Base-by-base conservation (phyloP, 1,139 yeast genomes). In the Yamadazyma atmosphaerica region DNA sequence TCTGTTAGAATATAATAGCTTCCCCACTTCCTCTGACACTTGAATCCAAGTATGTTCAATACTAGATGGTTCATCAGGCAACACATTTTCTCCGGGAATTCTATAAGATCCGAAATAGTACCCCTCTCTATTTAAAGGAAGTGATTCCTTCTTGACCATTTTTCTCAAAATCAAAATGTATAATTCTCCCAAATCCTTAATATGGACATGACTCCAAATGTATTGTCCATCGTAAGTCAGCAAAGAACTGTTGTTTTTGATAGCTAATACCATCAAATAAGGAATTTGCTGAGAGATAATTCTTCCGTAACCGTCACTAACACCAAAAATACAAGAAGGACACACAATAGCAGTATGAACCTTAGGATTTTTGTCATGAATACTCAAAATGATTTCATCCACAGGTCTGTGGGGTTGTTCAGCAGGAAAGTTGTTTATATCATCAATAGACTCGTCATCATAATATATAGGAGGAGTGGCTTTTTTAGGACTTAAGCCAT, bases 151-250 rank as follows among this genome's bases (percentile, higher is more conserved):
- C 7, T 19, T 21, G n/a, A 31, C 24, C 14, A 27, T 28, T 45
- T 35, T 37, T 12, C 19, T 24, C 16, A 28, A 28, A 5, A 28
- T 14, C 21, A 28, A 16, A 13, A 28, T 28, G 12, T 28, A 68
- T 34, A 68, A 51, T 3, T 51, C 52, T 6, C 70, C 73, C 39
- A 69, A 50, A 43, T 69, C 73, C 16, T 55, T 45, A 33, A 69
- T 60, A 44, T 69, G 65, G 27, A 69, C 51, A 36, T 63, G 69
- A 36, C 57, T 57, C 74, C 74, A 69, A 32, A 54, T 47, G 43
- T 59, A 61, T 14, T 57, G 43, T 4, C 74, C 73, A 25, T 52
- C 44, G 35, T 60, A 63, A 18, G 65, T 63, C 15, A 58, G 47
- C 39, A 59, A 63, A 1, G 61, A 56, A 44, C 61, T 61, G 10